Percentiles rank a stretch among this genome's conserved stretches.
Evolutionary conservation across 2,329 filamentous ascomycete genomes (phyloP).

Genomic region (Colletotrichum scovillei): DNA sequence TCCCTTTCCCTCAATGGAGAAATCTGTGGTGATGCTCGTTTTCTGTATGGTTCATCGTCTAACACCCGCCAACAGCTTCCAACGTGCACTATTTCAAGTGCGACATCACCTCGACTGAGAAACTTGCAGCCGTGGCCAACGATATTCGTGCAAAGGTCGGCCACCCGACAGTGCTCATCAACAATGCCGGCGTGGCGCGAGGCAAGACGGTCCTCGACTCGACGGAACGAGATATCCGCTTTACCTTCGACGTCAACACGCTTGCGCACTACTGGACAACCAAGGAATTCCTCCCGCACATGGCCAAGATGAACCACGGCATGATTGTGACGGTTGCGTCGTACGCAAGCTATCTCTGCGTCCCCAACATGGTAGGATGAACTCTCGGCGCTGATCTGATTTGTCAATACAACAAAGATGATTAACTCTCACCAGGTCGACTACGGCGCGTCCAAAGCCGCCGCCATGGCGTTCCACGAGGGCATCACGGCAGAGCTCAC

Average conservation of each 20-base stretch:
- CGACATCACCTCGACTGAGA: constrained; percentile 72
- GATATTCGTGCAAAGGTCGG: constrained; percentile 68
- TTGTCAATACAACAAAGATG: too few species aligned
- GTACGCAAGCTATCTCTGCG: constrained; percentile 69
- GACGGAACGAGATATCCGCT: constrained; percentile 68
- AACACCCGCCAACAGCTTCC: constrained; percentile 43
- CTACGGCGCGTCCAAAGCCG: constrained; percentile 75
- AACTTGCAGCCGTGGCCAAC: constrained; percentile 62
- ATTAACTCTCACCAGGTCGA: constrained; percentile 56
- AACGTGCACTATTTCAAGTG: constrained; percentile 77
- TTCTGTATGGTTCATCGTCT: constrained; percentile 12
- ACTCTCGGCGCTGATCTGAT: too few species aligned
- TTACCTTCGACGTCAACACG: constrained; percentile 79
- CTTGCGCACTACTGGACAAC: constrained; percentile 75
- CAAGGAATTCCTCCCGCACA: constrained; percentile 74
- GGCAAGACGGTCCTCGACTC: constrained; percentile 71
- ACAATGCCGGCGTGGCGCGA: constrained; percentile 75
- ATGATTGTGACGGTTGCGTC: constrained; percentile 79
- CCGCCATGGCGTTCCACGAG: constrained; percentile 75
- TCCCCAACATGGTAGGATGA: constrained; percentile 62
- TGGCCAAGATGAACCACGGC: constrained; percentile 74
- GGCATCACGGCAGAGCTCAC: constrained; percentile 68
- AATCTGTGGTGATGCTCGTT: background rate
- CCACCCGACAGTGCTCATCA: constrained; percentile 76
- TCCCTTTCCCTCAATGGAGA: too few species aligned